Conservation (phyloP, 139 green algal species). For the Microglena sp. region DNA sequence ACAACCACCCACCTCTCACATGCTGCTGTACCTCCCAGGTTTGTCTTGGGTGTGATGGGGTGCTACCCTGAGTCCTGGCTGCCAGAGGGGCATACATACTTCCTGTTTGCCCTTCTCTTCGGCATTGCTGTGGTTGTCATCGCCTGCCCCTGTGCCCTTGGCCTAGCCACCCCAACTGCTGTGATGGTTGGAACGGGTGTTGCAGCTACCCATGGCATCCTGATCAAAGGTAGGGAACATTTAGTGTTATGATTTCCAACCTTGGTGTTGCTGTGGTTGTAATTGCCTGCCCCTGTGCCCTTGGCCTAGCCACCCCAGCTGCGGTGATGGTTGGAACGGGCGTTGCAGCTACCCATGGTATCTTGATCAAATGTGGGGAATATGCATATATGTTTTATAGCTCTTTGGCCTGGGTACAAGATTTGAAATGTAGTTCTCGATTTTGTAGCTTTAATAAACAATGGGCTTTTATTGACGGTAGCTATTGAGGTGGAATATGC, state of each 20-base stretch:
- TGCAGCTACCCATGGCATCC: constrained; percentile 48
- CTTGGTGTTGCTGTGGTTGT: constrained; percentile 45
- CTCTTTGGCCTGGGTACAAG: too few species aligned
- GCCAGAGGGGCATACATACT: constrained; percentile 55
- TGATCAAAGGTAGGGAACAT: constrained; percentile 30
- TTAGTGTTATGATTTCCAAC: neutral
- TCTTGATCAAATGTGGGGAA: constrained; percentile 37
- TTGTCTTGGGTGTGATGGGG: neutral
- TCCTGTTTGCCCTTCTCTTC: constrained; percentile 75
- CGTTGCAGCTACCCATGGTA: constrained; percentile 53
- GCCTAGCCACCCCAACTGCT: constrained; percentile 88
- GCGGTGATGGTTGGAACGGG: constrained; percentile 86
- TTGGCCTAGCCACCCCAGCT: constrained; percentile 89
- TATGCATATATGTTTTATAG: too few species aligned
- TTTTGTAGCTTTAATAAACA: too few species aligned
- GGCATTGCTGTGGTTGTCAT: constrained; percentile 87
- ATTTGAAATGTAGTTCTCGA: too few species aligned
- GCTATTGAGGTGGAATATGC: too few species aligned
- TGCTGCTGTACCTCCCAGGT: neutral
- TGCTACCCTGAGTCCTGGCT: constrained; percentile 37
- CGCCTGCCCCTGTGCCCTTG: constrained; percentile 93
- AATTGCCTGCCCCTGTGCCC: constrained; percentile 91
- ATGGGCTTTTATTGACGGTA: too few species aligned
- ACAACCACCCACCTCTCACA: too few species aligned
- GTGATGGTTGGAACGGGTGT: constrained; percentile 89